A percentile compares a stretch with the other conserved stretches of the same genome.
Evolutionary conservation across 192 early-diverging fungal genomes (phyloP).

Genomic region (Obelidium mucronatum): DNA sequence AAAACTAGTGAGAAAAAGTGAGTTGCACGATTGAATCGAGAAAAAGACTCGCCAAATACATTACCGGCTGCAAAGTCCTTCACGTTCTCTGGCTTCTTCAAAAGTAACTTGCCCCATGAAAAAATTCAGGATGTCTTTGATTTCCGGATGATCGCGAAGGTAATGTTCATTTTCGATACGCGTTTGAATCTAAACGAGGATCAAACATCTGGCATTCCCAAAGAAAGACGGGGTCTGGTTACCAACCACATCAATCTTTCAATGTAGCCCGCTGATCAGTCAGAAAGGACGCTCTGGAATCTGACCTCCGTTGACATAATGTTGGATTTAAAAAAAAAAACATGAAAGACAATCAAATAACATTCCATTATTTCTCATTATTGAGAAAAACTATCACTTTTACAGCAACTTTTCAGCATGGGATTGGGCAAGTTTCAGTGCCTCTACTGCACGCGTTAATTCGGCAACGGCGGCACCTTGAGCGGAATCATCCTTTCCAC

Average conservation of each 20-base stretch:
- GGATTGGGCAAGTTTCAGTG: constrained; percentile 73
- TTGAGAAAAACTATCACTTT: background rate
- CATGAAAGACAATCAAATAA: background rate
- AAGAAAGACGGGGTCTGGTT: background rate
- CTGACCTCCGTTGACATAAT: constrained; percentile 7
- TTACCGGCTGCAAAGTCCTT: constrained; percentile 47
- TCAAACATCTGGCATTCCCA: background rate
- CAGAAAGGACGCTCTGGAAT: constrained; percentile 19
- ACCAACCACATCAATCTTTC: background rate
- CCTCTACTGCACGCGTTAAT: constrained; percentile 71
- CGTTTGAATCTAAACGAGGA: constrained; percentile 34
- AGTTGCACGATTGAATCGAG: background rate
- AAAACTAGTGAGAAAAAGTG: background rate
- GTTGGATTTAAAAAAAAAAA: background rate
- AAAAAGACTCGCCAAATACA: background rate
- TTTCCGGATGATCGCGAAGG: constrained; percentile 59
- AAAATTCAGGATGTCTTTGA: constrained; percentile 52
- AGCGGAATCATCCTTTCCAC: constrained; percentile 94
- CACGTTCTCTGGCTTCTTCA: constrained; percentile 48
- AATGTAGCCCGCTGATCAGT: background rate
- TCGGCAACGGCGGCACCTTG: constrained; percentile 88
- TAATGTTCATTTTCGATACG: constrained; percentile 59
- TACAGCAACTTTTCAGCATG: constrained; percentile 68
- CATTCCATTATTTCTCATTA: background rate
- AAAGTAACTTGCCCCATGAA: constrained; percentile 47